Evolutionary conservation across 768 basidiomycete species (phyloP).

Genomic region (Lactifluus rugatus): DNA sequence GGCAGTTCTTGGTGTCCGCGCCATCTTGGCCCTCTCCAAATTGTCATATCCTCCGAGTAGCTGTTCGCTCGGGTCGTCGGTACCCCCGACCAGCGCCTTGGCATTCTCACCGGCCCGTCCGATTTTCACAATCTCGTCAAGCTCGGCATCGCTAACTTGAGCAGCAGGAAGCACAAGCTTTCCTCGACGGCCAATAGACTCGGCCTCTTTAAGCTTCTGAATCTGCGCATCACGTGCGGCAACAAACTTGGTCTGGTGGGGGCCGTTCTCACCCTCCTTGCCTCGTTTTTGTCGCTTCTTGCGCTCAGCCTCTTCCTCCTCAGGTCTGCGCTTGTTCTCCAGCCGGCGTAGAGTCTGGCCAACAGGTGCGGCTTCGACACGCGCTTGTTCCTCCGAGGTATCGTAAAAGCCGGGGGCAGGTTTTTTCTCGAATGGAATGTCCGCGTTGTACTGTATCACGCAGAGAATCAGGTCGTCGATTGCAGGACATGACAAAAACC

Average conservation of each 20-base stretch:
- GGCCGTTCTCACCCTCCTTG: slow-evolving; percentile 51
- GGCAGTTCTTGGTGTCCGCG: slow-evolving; percentile 88
- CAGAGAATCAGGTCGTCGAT: slow-evolving; percentile 10
- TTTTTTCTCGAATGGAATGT: slow-evolving; percentile 98
- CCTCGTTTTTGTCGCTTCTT: slow-evolving; percentile 80
- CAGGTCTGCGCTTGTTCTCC: slow-evolving; percentile 91
- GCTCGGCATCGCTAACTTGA: slow-evolving; percentile 88
- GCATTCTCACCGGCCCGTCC: slow-evolving; percentile 87
- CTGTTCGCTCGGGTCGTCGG: slow-evolving; percentile 75
- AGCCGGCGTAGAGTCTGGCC: slow-evolving; percentile 86
- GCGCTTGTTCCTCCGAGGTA: slow-evolving; percentile 86
- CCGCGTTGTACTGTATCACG: slow-evolving; percentile 75
- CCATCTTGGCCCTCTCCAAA: slow-evolving; percentile 80
- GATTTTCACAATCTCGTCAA: slow-evolving; percentile 98
- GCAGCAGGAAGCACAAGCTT: slow-evolving; percentile 78
- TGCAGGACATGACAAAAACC: neutral
- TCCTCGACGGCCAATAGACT: slow-evolving; percentile 81
- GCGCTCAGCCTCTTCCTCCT: slow-evolving; percentile 88
- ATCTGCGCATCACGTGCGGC: slow-evolving; percentile 97
- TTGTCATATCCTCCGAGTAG: slow-evolving; percentile 90
- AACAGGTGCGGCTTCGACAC: slow-evolving; percentile 76
- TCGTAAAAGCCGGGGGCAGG: slow-evolving; percentile 96
- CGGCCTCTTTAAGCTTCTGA: slow-evolving; percentile 94
- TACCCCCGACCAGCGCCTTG: slow-evolving; percentile 72
- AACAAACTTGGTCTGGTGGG: slow-evolving; percentile 86